A percentile compares a stretch with the other conserved stretches of the same genome.
phyloP scores from a whole-genome alignment of 257 asterid species.

The Parsonsia alboflavescens region DNA sequence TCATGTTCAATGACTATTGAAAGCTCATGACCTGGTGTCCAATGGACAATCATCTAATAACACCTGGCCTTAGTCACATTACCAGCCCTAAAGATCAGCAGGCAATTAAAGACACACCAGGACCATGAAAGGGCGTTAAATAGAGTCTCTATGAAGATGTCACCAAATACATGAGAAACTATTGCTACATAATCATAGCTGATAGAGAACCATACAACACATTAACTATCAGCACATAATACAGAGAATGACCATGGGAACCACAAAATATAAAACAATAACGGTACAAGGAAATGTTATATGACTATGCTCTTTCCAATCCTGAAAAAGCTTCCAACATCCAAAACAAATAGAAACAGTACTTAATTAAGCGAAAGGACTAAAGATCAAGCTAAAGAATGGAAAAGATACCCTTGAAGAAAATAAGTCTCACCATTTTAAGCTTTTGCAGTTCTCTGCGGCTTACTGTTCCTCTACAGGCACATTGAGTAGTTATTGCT shows the following conservation, averaged over 20 bases:
- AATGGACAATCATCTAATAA: not conserved
- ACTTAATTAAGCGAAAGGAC: not conserved
- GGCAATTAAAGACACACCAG: not conserved
- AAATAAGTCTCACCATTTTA: conserved; percentile 47
- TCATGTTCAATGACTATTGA: not conserved
- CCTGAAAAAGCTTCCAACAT: not conserved
- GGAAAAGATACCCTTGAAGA: not conserved
- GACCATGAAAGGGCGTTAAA: not conserved
- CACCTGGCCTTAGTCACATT: not conserved
- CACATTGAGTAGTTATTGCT: conserved; percentile 51
- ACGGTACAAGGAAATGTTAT: not conserved
- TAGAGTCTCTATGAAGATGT: not conserved
- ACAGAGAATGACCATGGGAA: not conserved
- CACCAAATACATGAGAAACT: not conserved
- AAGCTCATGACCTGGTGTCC: not conserved
- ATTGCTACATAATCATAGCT: not conserved
- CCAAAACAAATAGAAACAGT: not conserved
- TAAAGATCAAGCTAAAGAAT: conserved; percentile 1
- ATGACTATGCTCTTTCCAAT: not conserved
- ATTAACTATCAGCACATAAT: not conserved
- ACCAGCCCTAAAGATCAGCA: not conserved
- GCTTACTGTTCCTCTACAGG: conserved; percentile 53
- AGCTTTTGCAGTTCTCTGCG: conserved; percentile 52
- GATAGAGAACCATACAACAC: not conserved
- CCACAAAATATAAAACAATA: not conserved